Evolutionary conservation across 2,329 filamentous ascomycete genomes (phyloP), one percentile per base, ranked within the genome.

Genomic region (Fusarium oligoseptatum): DNA sequence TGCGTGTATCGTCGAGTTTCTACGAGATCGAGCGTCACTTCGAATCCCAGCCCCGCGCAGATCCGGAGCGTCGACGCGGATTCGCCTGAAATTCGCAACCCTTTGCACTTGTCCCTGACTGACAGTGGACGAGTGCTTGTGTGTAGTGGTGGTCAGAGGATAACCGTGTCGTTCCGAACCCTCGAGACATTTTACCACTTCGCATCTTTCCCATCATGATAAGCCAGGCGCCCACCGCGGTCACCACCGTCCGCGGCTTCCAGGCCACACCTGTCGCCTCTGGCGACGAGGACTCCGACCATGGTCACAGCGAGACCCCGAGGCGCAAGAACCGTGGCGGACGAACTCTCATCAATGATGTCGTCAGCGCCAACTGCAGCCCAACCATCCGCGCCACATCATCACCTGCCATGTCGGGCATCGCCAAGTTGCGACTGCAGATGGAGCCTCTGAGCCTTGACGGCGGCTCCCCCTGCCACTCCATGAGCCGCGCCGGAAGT

Each of bases 351-450:
- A 81, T 91, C 61, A 83, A 89, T 79, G 89, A 91, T 81, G 86
- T 91, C 17, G 87, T 91, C 75, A 91, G 89, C 81, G 88, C 88
- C 66, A 86, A 93, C 82, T 92, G 90, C 82, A 92, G 90, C 81
- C 91, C 91, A 9, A 80, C 87, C 62, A 81, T 92, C 71, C 88
- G 89, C 57, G 84, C 83, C n/a, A 79, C 82, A 29, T 82, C 85
- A 17, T 90, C 89, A 20, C 88, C 89, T 12, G 87, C 85, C 58
- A 79, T 91, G 34, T 92, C 93, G 69, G 95, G 95, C 57, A 95
- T 98, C 77, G 94, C 94, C 79, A 93, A 92, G 77, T 86, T 98
- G 79, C 95, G 95, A 81, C 87, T 92, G 81, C 93, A 97, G 80
- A 88, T 98, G 67, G 95, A 98, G 71, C 91, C 92, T 3, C 85